Base-by-base conservation (phyloP, 1,284 basidiomycete species). In the Mycena sp. region DNA sequence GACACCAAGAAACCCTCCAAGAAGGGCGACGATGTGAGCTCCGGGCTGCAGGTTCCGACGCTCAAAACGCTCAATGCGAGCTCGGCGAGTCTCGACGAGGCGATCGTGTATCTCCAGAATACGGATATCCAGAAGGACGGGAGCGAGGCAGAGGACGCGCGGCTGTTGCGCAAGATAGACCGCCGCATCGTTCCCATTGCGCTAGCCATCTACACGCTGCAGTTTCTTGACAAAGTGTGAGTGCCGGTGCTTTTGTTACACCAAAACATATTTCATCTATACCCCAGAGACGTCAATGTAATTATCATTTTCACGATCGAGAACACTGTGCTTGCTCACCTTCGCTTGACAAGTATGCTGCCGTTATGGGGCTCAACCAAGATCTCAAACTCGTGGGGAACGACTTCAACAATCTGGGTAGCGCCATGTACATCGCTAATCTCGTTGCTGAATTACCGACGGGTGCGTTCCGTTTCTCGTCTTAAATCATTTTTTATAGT, bases 101-200 rank as follows among this genome's bases (percentile, higher is more conserved):
- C 64, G 7, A 59, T 66, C 28, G 46, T 62, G 7, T 66, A 66
- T 25, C 60, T 66, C 2, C 6, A 49, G 17, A 56, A 66, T 30
- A 10, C 52, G 12, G 49, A 41, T 28, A 43, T 30, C 29, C 48
- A 54, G 41, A 23, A 32, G 28, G 51, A 54, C 19, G 43, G 21
- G 10, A 16, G 23, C 16, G 38, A 21, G 2, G 60, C 62, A n/a
- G 56, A 66, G 56, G 56, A 55, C 21, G 56, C 61, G 10, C 60
- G 30, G 14, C 64, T 66, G 19, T 40, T 66, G 64, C 64, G 64
- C 23, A 66, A 63, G 19, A 66, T 66, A 16, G 64, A 66, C 41
- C 17, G 55, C 19, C 60, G 61, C 28, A 66, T 66, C 40, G 60
- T 56, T 14, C 64, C 64, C 35, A 63, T 66, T 44, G 64, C 60